Base-by-base conservation (phyloP, 2,329 filamentous ascomycete species). In the Botrytis cinerea region DNA sequence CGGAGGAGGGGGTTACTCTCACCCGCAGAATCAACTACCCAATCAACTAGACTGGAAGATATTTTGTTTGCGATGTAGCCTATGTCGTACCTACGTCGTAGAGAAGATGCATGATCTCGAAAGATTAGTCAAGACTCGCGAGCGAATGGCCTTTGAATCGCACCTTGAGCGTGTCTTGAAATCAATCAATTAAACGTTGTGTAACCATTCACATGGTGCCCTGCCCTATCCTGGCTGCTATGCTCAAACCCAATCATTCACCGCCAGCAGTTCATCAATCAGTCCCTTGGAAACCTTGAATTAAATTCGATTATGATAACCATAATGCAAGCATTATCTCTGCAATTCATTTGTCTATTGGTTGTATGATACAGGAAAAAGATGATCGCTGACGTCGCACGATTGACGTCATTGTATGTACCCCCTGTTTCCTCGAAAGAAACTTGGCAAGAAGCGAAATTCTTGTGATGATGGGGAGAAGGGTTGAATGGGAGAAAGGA, bases 401-500 rank as follows among this genome's bases (percentile, higher is more conserved):
- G 32, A 54, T 43, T 68, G 64, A 68, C 64, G 64, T 68, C 64
- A 68, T 68, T 38, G 22, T 54, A 2, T 25, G 16, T 45, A 54
- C 64, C 64, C 64, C 64, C 46, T 43, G 46, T 32, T 43, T 43
- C 16, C 14, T 14, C 22, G 1, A 20, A 16, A 20, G 38, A 68
- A 68, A 68, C 64, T 54, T 68, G 64, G 64, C 64, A 68, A 40
- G 64, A 57, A 68, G 64, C 64, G 35, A 68, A 54, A 12, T 10
- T 6, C 35, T 40, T n/a, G 20, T 40, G 46, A 67, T 54, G 16
- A 54, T 68, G 25, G 64, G 62, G 20, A 38, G 51, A 22, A 20
- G 9, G 25, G 18, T 25, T 28, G 46, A n/a, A 40, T 18, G 25
- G 25, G 38, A 40, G 48, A 28, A 54, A 28, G 35, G 64, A 32